Evolutionary conservation across 345 rosid species (phyloP).

Genomic region (Eucalyptus fibrosa): DNA sequence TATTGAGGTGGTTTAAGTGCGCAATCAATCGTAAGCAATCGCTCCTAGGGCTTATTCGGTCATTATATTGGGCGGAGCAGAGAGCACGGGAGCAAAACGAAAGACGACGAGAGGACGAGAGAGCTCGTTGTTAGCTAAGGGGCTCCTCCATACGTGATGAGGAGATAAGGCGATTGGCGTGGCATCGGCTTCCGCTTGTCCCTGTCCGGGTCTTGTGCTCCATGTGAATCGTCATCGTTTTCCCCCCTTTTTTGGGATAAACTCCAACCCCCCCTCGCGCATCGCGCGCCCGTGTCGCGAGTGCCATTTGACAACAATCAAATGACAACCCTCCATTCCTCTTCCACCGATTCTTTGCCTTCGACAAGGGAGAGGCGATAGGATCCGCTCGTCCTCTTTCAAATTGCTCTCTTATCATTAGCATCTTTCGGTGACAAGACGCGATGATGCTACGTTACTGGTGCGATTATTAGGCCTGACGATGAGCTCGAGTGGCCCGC

Average conservation of each 20-base stretch:
- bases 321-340: not conserved
- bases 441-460: not conserved
- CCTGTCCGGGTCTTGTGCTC: not conserved
- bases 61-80: not conserved
- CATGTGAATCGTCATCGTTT: not conserved
- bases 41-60: not conserved
- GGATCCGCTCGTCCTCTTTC: not conserved
- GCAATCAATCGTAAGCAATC: not conserved
- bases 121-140: not conserved
- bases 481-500: not conserved
- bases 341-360: not conserved
- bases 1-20: not conserved
- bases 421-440: not conserved
- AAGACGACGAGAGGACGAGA: not conserved
- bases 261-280: not conserved
- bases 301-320: not conserved
- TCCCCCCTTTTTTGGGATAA: not conserved
- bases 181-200: conserved; percentile 17
- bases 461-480: not conserved
- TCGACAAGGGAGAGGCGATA: not conserved
- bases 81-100: not conserved
- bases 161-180: conserved; percentile 32
- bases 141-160: not conserved
- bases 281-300: not conserved
- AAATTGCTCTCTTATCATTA: not conserved